These are phyloP conservation scores for Chrysophaeum taylorii DNA, from an alignment of 352 stramenopile genomes.

Conservation along the genomic window DNA sequence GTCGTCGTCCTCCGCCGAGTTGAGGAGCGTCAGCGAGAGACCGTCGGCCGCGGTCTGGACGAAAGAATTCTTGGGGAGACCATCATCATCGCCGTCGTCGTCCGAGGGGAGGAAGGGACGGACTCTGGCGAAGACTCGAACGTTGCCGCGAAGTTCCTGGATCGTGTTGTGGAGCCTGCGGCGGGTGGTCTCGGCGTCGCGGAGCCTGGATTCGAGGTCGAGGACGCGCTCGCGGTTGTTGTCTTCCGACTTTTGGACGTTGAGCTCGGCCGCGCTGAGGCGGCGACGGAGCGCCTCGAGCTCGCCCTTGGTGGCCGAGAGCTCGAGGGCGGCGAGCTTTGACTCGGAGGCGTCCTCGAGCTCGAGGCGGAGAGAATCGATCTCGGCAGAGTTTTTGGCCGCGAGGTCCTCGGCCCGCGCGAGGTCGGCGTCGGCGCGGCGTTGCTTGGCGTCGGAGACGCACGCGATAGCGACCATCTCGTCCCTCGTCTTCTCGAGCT, in stretches of 20 bases:
- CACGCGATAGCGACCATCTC: constrained; percentile 2
- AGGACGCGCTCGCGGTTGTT: constrained; percentile 47
- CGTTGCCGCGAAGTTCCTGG: constrained; percentile 96
- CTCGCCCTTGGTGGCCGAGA: constrained; percentile 25
- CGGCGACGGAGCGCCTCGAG: constrained; percentile 25
- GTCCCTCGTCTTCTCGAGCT: constrained; percentile 27
- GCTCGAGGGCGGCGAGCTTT: neutral
- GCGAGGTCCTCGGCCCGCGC: no score
- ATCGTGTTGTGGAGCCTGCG: constrained; percentile 98
- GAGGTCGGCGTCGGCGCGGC: no score
- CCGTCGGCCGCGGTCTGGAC: neutral
- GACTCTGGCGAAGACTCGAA: constrained; percentile 90
- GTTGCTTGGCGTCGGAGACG: neutral
- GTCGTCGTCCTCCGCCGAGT: constrained; percentile 46
- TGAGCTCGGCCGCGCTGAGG: constrained; percentile 18
- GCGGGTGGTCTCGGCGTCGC: constrained; percentile 57
- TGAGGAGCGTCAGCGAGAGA: neutral
- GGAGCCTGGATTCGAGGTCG: constrained; percentile 52
- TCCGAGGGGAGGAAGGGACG: constrained; percentile 74
- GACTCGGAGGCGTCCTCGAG: neutral
- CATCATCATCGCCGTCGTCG: constrained; percentile 22
- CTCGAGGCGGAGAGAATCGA: neutral
- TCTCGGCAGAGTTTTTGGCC: no score
- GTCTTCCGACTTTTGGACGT: constrained; percentile 9
- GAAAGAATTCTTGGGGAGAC: constrained; percentile 4